Evolutionary conservation across 2,329 filamentous ascomycete species (phyloP), one percentile per base, ranked within the genome.

Genomic region (Cladophialophora chaetospira): DNA sequence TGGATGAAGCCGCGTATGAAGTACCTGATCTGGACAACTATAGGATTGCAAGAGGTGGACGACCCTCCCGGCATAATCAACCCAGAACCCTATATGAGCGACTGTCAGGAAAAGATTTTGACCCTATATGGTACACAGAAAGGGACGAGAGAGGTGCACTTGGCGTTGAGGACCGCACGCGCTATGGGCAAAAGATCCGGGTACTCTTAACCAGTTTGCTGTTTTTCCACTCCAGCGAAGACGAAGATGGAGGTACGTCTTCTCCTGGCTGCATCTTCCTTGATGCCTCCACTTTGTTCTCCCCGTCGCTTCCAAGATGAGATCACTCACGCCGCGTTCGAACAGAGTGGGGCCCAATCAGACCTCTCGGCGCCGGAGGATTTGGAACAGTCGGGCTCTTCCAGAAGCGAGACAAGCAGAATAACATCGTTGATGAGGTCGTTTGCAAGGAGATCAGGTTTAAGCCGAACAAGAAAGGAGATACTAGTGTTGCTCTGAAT

Each of bases 381-480:
- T 58, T 49, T 36, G 62, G 62, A 28, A 38, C 31, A 1, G 62
- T 62, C 21, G 62, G 57, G n/a, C 45, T 61, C 0, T 64, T 60
- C 60, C 43, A 61, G 48, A 57, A 57, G 25, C 50, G 55, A 29
- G 29, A 63, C 21, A 36, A 29, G 5, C 15, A 55, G 4, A 60
- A 61, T 17, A 28, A 53, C 4, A 17, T 46, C 17, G 15, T 63
- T 2, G 62, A 64, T 31, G 56, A 59, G 40, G 31, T 64, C 13
- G 57, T 55, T 4, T 19, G 60, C 38, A 64, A 64, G 46, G 42
- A 63, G 31, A 21, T 21, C 15, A 21, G 36, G 8, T 19, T 40
- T 10, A 40, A 15, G 3, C 5, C 25, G 23, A 11, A 17, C 2
- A 45, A 38, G 13, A n/a, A 21, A 26, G 3, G 6, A 25, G n/a